These are phyloP conservation scores for Thielaviopsis ethacetica DNA, from an alignment of 2,329 filamentous ascomycete genomes.

Conservation along the genomic window DNA sequence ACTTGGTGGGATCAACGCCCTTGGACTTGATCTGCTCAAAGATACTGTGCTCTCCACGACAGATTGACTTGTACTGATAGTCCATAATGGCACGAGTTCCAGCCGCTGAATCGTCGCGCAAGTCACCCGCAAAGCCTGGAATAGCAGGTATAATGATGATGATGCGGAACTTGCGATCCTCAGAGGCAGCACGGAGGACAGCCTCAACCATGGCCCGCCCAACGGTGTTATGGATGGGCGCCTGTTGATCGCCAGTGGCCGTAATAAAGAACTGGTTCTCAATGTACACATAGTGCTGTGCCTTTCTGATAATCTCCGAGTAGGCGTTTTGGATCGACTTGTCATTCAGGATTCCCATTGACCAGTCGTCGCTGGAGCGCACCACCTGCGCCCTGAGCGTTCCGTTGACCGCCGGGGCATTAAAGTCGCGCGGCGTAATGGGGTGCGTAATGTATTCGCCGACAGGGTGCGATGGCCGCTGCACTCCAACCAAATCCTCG, in stretches of 20 bases:
- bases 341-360: constrained; percentile 71
- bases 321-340: constrained; percentile 83
- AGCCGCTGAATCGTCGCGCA: constrained; percentile 64
- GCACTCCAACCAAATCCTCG: constrained; percentile 76
- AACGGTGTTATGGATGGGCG: constrained; percentile 74
- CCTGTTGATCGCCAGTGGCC: constrained; percentile 75
- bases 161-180: constrained; percentile 74
- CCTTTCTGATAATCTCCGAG: constrained; percentile 66
- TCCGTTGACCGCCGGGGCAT: constrained; percentile 48
- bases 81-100: constrained; percentile 95
- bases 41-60: constrained; percentile 80
- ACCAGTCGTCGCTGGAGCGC: constrained; percentile 88
- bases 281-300: constrained; percentile 89
- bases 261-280: constrained; percentile 99
- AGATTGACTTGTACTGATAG: constrained; percentile 94
- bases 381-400: constrained; percentile 70
- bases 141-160: constrained; percentile 84
- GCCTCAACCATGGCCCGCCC: constrained; percentile 84
- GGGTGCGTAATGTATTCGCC: constrained; percentile 80
- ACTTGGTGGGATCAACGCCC: constrained; percentile 59
- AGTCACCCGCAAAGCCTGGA: constrained; percentile 84
- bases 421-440: constrained; percentile 48
- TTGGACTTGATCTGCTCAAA: constrained; percentile 57
- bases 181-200: constrained; percentile 62
- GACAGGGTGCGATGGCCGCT: constrained; percentile 75